A percentile compares a stretch with the other conserved stretches of the same genome.
phyloP scores from a whole-genome alignment of 495 filamentous ascomycete genomes.

The Aspergillus egyptiacus region DNA sequence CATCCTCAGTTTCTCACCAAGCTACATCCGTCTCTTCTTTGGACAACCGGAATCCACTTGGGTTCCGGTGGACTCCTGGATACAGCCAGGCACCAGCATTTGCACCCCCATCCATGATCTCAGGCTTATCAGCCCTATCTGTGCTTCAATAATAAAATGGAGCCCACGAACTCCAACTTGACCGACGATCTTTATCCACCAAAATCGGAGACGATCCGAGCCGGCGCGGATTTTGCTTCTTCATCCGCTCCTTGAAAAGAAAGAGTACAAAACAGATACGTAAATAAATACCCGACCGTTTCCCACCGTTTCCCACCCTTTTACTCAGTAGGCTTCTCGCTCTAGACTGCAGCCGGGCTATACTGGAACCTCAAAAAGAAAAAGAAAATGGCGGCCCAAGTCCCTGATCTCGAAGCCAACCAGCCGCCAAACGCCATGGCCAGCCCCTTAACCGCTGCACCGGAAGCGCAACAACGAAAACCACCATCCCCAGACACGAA shows the following conservation, averaged over 20 bases:
- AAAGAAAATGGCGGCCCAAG: neutral
- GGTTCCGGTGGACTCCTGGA: too few species aligned
- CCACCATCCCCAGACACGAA: neutral
- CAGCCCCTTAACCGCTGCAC: too few species aligned
- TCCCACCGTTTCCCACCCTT: neutral
- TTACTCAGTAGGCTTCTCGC: too few species aligned
- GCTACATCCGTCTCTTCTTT: too few species aligned
- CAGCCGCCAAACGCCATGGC: too few species aligned
- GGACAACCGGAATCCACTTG: too few species aligned
- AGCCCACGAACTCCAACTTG: neutral
- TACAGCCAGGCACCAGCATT: conserved; percentile 6
- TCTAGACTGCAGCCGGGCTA: neutral
- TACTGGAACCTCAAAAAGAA: neutral
- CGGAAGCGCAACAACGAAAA: neutral
- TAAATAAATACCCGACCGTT: neutral
- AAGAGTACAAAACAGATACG: too few species aligned
- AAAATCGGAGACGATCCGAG: conserved; percentile 5
- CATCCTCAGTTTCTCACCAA: too few species aligned
- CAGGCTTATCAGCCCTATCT: too few species aligned
- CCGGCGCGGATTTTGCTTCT: neutral
- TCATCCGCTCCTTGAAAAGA: too few species aligned
- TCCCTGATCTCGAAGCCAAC: conserved; percentile 20
- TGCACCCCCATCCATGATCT: neutral
- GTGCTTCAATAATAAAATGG: too few species aligned
- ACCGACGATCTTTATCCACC: neutral